phyloP scores from a whole-genome alignment of 805 yeast genomes.

The Kodamaea kaohsiungensis region DNA sequence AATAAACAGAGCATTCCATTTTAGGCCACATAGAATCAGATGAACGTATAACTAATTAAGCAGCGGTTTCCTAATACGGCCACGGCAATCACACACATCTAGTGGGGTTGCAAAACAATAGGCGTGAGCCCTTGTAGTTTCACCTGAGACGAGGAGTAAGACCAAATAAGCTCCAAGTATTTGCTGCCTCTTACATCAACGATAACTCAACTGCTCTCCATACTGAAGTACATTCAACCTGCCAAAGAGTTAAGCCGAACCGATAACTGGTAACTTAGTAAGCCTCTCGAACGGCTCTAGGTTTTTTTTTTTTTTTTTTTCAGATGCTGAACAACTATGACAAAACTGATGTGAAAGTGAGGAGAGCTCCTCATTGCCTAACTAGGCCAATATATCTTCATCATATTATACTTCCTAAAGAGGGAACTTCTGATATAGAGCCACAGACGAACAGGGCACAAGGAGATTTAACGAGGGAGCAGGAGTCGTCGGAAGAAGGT shows the following conservation, averaged over 20 bases:
- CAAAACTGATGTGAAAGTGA: not conserved
- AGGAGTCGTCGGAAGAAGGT: not conserved
- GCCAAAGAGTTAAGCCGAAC: too few species aligned
- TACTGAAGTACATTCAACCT: too few species aligned
- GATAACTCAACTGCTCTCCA: too few species aligned
- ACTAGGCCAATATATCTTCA: conserved; percentile 2
- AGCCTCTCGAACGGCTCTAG: not conserved
- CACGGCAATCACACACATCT: conserved; percentile 7
- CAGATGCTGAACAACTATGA: not conserved
- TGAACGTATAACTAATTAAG: conserved; percentile 7
- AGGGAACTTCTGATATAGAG: conserved; percentile 3
- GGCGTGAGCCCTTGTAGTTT: not conserved
- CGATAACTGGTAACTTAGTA: not conserved
- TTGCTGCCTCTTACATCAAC: too few species aligned
- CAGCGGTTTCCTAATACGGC: conserved; percentile 4
- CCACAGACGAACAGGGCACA: conserved; percentile 2
- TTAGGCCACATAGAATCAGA: conserved; percentile 1
- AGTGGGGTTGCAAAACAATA: conserved; percentile 3
- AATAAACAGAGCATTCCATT: not conserved
- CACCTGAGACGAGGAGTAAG: not conserved
- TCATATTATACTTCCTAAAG: conserved; percentile 4
- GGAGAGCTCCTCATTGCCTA: conserved; percentile 1
- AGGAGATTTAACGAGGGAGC: not conserved
- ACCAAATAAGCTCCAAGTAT: too few species aligned
- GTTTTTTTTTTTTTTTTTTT: too few species aligned